Evolutionary conservation across 495 filamentous ascomycete genomes (phyloP).

Genomic region (Xanthoparmelia taractica): DNA sequence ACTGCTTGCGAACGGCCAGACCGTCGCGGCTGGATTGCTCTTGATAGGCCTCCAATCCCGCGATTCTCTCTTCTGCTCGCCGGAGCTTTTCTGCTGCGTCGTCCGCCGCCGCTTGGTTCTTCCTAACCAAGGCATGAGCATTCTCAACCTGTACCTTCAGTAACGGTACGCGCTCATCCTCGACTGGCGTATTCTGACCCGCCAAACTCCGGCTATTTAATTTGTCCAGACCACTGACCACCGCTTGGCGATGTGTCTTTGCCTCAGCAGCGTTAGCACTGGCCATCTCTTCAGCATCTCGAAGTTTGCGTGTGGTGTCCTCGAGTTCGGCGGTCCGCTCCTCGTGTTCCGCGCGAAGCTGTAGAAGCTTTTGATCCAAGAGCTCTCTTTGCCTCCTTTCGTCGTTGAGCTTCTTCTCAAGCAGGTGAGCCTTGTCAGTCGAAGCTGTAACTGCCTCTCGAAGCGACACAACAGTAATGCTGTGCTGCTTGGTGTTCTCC

Average conservation of each 20-base stretch:
- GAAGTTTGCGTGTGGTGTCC: conserved; percentile 59
- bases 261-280: conserved; percentile 84
- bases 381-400: conserved; percentile 68
- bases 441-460: conserved; percentile 74
- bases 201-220: conserved; percentile 46
- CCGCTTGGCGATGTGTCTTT: conserved; percentile 70
- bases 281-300: conserved; percentile 85
- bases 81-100: conserved; percentile 78
- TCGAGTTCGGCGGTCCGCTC: conserved; percentile 75
- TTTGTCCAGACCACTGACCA: conserved; percentile 75
- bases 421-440: conserved; percentile 58
- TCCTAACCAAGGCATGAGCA: conserved; percentile 70
- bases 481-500: conserved; percentile 59
- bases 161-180: conserved; percentile 66
- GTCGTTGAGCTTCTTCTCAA: conserved; percentile 80
- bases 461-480: conserved; percentile 63
- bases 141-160: conserved; percentile 72
- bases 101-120: conserved; percentile 88
- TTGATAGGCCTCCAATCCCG: conserved; percentile 91
- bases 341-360: conserved; percentile 79
- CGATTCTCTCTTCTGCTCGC: conserved; percentile 89
- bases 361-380: conserved; percentile 69
- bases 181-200: conserved; percentile 43
- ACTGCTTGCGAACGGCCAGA: conserved; percentile 76
- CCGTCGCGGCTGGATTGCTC: conserved; percentile 92